Evolutionary conservation across 2,329 filamentous ascomycete species (phyloP).

Genomic region (Nothomitra cinnamomea): DNA sequence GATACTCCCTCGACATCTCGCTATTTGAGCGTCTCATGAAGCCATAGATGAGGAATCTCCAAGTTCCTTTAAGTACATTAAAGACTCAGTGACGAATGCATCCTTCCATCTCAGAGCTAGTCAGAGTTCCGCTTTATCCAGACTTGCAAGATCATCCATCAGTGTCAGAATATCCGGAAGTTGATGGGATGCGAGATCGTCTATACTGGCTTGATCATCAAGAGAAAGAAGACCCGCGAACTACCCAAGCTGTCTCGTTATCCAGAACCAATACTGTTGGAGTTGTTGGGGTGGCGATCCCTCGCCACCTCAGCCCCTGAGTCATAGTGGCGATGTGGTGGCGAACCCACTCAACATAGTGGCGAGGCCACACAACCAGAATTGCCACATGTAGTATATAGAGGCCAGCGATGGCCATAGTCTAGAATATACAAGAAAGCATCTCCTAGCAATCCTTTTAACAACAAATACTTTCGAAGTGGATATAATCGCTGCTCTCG

Average conservation of each 20-base stretch:
- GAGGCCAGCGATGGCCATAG: too few relatives aligned
- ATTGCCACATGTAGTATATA: too few relatives aligned
- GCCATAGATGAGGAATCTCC: constrained; percentile 7
- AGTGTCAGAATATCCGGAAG: constrained; percentile 22
- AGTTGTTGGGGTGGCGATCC: too few relatives aligned
- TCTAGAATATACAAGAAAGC: too few relatives aligned
- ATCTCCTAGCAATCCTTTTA: too few relatives aligned
- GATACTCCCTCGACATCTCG: constrained; percentile 30
- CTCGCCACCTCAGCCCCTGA: too few relatives aligned
- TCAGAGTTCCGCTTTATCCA: constrained; percentile 41
- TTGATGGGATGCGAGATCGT: constrained; percentile 30
- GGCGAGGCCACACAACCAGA: too few relatives aligned
- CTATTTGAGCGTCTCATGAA: constrained; percentile 34
- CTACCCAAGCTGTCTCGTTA: constrained; percentile 16
- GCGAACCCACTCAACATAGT: too few relatives aligned
- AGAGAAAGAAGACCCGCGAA: constrained; percentile 21
- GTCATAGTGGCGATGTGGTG: too few relatives aligned
- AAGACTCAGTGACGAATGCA: constrained; percentile 48
- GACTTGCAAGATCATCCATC: constrained; percentile 32
- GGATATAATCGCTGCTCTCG: constrained; percentile 42
- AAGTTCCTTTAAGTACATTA: constrained; percentile 23
- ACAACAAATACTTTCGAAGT: constrained; percentile 38
- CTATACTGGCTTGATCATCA: constrained; percentile 37
- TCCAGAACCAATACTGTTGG: too few relatives aligned
- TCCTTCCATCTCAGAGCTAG: constrained; percentile 40